Base-by-base conservation (phyloP, 1,139 yeast genomes). In the Sugiyamaella neomexicana region DNA sequence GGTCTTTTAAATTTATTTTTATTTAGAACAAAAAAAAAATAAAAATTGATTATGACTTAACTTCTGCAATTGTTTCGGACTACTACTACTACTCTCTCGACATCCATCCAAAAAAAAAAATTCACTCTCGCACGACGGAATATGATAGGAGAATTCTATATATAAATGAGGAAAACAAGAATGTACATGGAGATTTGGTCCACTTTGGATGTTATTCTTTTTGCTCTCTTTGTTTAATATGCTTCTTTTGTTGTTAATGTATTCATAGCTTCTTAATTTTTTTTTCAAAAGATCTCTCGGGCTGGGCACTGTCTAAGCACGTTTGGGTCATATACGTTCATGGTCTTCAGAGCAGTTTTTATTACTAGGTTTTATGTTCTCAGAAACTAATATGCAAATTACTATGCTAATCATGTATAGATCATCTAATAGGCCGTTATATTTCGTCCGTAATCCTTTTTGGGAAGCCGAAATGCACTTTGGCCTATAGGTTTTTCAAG, bases 1-100 rank as follows among this genome's bases (percentile, higher is more conserved):
- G 72, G 82, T 82, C 73, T 79, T 78, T 76, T 83, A 81, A 80
- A 69, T 72, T 10, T 17, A 36, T 45, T 45, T 44, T 44, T 50
- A 17, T 46, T 48, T 32, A 32, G 41, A 40, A 29, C 16, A 31
- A 36, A 31, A 31, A 44, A 44, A 29, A 46, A 46, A 46, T 38
- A 15, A 46, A 45, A 46, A 23, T 27, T 38, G 37, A 46, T 39
- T 31, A 34, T 16, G 27, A 38, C 12, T 3, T 37, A 37, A 37
- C n/a, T 20, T 20, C 5, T 20, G 25, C 25, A 20, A 20, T 20
- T 20, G 25, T 20, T 20, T 20, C 5, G 25, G 25, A 20, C 25
- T 20, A n/a, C 5, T 20, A 3, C 5, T 20, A 3, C 5, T 20
- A 20, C 25, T 20, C 25, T 20, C 25, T 20, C 25, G 25, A 20